These are phyloP conservation scores for Scedosporium boydii DNA, from an alignment of 2,329 filamentous ascomycete genomes.

Conservation along the genomic window DNA sequence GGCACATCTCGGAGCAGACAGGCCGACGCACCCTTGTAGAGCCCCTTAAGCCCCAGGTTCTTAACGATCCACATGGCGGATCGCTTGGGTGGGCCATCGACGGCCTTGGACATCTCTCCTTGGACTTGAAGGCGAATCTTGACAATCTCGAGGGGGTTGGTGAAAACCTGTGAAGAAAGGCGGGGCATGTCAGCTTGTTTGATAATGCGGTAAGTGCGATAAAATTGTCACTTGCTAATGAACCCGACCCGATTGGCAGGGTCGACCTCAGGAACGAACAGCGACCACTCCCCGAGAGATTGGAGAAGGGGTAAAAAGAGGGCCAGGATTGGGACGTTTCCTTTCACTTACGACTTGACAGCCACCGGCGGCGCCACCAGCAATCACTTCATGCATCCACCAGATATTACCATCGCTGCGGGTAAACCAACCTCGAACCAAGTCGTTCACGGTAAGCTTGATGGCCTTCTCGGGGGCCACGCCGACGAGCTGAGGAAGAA, in stretches of 20 bases:
- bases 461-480: constrained; percentile 99
- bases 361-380: constrained; percentile 80
- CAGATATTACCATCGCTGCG: constrained; percentile 67
- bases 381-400: constrained; percentile 64
- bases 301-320: neutral
- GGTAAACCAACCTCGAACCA: constrained; percentile 69
- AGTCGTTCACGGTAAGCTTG: constrained; percentile 95
- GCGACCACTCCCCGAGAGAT: neutral
- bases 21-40: constrained; percentile 94
- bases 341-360: constrained; percentile 80
- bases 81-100: constrained; percentile 69
- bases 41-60: constrained; percentile 84
- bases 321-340: neutral
- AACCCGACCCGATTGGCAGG: neutral
- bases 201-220: too few relatives aligned
- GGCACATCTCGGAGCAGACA: constrained; percentile 93
- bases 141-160: constrained; percentile 96
- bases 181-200: neutral
- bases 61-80: constrained; percentile 97
- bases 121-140: constrained; percentile 98
- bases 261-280: neutral
- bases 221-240: too few relatives aligned
- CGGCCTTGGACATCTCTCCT: constrained; percentile 84
- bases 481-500: constrained; percentile 88
- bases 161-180: constrained; percentile 60